phyloP scores from a whole-genome alignment of 139 green algal species.

The Coelastrella sp. region DNA sequence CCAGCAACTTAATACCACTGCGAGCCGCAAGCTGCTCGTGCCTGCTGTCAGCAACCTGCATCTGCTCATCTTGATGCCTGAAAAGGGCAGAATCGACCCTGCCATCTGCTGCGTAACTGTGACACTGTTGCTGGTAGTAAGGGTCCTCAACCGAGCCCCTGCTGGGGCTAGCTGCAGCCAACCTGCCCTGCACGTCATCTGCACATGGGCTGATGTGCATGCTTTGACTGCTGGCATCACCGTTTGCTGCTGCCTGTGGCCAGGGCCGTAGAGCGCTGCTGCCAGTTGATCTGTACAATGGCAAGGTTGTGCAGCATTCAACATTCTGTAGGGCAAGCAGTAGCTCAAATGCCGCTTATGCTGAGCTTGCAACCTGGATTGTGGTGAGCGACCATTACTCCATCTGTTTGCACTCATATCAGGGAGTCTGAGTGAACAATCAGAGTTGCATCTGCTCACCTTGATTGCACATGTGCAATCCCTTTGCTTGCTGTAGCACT shows the following conservation, averaged over 20 bases:
- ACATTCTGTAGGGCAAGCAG: too few species aligned
- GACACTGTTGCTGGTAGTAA: neutral
- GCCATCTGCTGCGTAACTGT: neutral
- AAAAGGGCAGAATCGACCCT: too few species aligned
- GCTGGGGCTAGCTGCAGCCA: neutral
- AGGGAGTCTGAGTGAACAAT: too few species aligned
- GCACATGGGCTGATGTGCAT: conserved; percentile 25
- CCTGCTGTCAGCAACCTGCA: too few species aligned
- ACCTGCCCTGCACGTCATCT: neutral
- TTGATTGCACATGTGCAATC: neutral
- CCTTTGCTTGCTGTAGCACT: neutral
- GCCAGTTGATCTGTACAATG: neutral
- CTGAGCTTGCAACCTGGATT: neutral
- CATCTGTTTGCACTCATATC: too few species aligned
- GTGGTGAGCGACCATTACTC: neutral
- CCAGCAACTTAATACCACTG: too few species aligned
- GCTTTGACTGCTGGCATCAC: neutral
- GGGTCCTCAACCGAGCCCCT: neutral
- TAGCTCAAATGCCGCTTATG: neutral
- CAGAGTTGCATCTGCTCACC: too few species aligned
- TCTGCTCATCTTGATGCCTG: too few species aligned
- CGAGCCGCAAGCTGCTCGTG: too few species aligned
- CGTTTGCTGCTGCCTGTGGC: conserved; percentile 24
- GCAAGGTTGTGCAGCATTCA: too few species aligned
- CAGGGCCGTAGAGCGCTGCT: neutral